Evolutionary conservation across 75 land plant genomes (phyloP), one percentile per base, ranked within the genome.

Genomic region (Picea sitchensis): DNA sequence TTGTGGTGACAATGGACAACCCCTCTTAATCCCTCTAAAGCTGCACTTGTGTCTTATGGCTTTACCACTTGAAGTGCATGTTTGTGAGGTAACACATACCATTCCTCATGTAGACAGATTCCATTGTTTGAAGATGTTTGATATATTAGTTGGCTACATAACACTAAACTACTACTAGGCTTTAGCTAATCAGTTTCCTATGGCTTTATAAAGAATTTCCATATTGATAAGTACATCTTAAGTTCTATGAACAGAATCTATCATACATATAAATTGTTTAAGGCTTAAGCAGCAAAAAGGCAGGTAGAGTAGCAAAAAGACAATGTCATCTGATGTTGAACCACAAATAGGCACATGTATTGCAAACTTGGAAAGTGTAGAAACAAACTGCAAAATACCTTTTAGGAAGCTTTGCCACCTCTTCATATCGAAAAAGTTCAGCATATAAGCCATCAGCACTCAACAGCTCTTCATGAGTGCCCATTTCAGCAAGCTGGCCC

Each of bases 401-500:
- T 65, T 81, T 80, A 34, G 86, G 81, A 36, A 75, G 87, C 57
- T 81, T 87, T 32, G 88, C 87, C 31, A 87, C 87, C 59, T 87
- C 87, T 76, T 87, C 88, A 56, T 80, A 83, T 44, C 83, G 88
- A 59, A 85, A 78, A 30, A 87, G 83, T 21, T 85, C 88, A 58
- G 87, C 83, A 56, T 87, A 87, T 20, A 87, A 73, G 34, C 88
- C 88, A 81, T 85, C 84, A 15, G 79, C 84, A 73, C 67, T 82
- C 61, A 85, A 77, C 65, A 87, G 56, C 26, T 85, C 88, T 47
- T 87, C 88, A 76, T 87, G 88, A 11, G 88, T 87, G 32, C 88
- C 88, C 65, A 81, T 77, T 74, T 87, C 88, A 65, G 81, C 88
- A 61, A 87, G 84, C 68, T 81, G 88, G 26, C 88, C 88, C 76